Evolutionary conservation across 768 basidiomycete species (phyloP).

Genomic region (Termitomyces sp.): DNA sequence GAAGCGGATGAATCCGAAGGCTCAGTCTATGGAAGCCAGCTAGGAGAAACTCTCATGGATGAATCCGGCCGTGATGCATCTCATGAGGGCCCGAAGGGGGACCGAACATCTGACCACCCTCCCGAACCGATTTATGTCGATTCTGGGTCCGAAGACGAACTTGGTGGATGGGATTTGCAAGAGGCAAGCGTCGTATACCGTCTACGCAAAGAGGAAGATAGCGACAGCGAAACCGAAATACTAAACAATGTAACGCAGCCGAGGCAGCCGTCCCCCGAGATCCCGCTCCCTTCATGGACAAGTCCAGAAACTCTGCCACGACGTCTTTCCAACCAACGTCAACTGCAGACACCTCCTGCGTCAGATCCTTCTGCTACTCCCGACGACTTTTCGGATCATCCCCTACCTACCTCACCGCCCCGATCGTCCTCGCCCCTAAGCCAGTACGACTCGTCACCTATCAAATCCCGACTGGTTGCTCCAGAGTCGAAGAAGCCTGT

Average conservation of each 20-base stretch:
- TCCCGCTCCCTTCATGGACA: not conserved
- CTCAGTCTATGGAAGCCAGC: conserved; percentile 12
- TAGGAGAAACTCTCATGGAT: conserved; percentile 6
- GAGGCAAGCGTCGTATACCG: conserved; percentile 35
- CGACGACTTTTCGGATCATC: conserved; percentile 12
- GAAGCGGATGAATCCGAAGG: conserved; percentile 36
- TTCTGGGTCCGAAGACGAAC: conserved; percentile 24
- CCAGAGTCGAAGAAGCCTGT: conserved; percentile 7
- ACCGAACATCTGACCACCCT: not conserved
- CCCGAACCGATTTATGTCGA: conserved; percentile 9
- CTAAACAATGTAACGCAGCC: conserved; percentile 16
- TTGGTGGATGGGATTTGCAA: conserved; percentile 34
- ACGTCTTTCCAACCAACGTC: not conserved
- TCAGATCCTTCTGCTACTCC: conserved; percentile 13
- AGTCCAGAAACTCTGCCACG: not conserved
- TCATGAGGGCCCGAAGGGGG: not conserved
- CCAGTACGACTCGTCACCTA: conserved; percentile 13
- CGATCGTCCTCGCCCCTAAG: conserved; percentile 17
- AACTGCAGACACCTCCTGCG: conserved; percentile 36
- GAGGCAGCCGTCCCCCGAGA: conserved; percentile 2
- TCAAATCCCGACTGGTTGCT: conserved; percentile 7
- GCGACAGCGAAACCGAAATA: conserved; percentile 29
- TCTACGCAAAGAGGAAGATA: conserved; percentile 14
- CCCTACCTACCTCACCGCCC: conserved; percentile 15
- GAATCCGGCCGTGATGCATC: conserved; percentile 1